Conservation (phyloP, 495 filamentous ascomycete species). For the Zalerion maritima region DNA sequence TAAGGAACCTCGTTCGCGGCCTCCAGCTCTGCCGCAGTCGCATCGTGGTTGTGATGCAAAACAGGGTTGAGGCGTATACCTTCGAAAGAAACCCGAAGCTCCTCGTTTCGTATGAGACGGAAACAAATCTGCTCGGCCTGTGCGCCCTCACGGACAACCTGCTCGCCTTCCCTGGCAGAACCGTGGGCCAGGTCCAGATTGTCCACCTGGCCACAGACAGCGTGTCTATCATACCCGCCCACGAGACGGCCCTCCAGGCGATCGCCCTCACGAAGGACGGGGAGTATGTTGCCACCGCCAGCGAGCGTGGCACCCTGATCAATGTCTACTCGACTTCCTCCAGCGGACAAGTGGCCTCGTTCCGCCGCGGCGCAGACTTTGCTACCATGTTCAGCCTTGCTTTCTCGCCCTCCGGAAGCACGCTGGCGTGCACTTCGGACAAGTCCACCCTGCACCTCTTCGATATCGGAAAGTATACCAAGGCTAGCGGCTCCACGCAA, state of each 20-base stretch:
- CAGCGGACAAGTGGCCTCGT: conserved; percentile 63
- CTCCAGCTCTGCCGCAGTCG: conserved; percentile 63
- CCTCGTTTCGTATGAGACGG: conserved; percentile 65
- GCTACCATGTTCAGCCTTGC: conserved; percentile 76
- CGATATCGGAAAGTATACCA: conserved; percentile 27
- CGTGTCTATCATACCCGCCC: conserved; percentile 89
- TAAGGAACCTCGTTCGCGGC: conserved; percentile 57
- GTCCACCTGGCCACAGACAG: conserved; percentile 69
- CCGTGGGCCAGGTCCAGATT: conserved; percentile 79
- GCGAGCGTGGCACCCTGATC: conserved; percentile 81
- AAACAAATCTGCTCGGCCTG: conserved; percentile 72
- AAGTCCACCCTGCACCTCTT: conserved; percentile 93
- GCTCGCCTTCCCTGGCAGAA: conserved; percentile 71
- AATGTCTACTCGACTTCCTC: conserved; percentile 67
- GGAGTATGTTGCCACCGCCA: conserved; percentile 75
- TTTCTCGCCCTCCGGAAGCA: conserved; percentile 63
- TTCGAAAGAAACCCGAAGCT: conserved; percentile 65
- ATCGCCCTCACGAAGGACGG: conserved; percentile 69
- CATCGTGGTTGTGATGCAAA: conserved; percentile 69
- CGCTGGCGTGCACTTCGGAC: conserved; percentile 89
- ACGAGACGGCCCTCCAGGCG: conserved; percentile 64
- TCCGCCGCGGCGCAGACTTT: conserved; percentile 77
- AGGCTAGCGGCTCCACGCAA: conserved; percentile 2
- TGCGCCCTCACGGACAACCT: conserved; percentile 60
- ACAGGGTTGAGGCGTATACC: conserved; percentile 68